Evolutionary conservation across 371 early-diverging fungal genomes (phyloP), one percentile per base, ranked within the genome.

Genomic region (Saksenaea vasiformis): DNA sequence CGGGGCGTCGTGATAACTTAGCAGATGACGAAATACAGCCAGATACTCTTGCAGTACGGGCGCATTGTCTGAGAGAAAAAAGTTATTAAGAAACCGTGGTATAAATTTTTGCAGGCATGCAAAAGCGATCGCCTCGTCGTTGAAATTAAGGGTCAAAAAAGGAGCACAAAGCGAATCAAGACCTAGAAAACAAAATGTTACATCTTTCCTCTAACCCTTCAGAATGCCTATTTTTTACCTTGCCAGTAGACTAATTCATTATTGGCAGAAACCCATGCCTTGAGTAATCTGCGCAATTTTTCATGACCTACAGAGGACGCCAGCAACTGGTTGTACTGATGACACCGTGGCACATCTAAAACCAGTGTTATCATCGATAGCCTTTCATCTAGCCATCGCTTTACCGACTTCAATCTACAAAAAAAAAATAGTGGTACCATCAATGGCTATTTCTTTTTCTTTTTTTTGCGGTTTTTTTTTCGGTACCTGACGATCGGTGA

Each of bases 211-310:
- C 35, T n/a, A 9, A 36, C n/a, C 10, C 15, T 19, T 4, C n/a
- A n/a, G n/a, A n/a, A n/a, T n/a, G n/a, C n/a, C n/a, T n/a, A n/a
- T n/a, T n/a, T n/a, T n/a, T 58, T 78, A 84, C 91, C 93, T 87
- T 94, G 94, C 94, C 94, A 94, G 63, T 94, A 94, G 13, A 91
- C 93, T n/a, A 82, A 64, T 9, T 81, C 66, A 14, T 72, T 79
- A 58, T 90, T 88, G 0, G 82, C 85, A 1, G 81, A 75, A 0
- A 90, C 79, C 91, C 91, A 91, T 24, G 88, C 82, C 70, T 90
- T 90, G 26, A 91, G 66, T 5, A 93, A 56, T 27, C 90, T 76
- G 57, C 85, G 78, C 64, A 94, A 69, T 59, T 90, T 90, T 51
- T 78, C 77, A 68, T 93, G 94, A 1, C 94, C 94, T 11, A 76